phyloP scores from a whole-genome alignment of 352 stramenopile species.

The Globisporangium alternatum region DNA sequence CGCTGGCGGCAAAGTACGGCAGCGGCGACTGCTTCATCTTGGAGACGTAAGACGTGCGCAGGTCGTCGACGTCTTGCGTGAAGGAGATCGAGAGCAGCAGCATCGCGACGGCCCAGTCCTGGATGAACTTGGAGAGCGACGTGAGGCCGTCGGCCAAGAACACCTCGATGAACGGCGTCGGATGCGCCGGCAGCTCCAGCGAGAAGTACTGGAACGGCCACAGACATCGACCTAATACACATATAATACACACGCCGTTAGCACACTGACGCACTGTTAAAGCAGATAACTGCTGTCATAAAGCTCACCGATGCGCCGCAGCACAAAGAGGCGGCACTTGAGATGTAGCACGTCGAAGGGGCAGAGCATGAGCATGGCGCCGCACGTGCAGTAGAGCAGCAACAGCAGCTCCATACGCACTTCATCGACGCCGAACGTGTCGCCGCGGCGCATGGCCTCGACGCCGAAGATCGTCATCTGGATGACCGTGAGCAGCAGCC shows the following conservation, averaged over 20 bases:
- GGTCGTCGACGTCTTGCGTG: constrained; percentile 37
- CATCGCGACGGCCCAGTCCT: constrained; percentile 60
- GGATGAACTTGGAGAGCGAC: constrained; percentile 83
- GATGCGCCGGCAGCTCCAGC: constrained; percentile 40
- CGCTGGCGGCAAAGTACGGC: constrained; percentile 66
- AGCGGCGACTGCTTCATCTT: constrained; percentile 75
- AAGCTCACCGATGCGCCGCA: constrained; percentile 41
- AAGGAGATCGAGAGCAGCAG: constrained; percentile 63
- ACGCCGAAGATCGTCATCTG: constrained; percentile 59
- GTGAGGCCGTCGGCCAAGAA: constrained; percentile 81
- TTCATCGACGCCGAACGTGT: constrained; percentile 46
- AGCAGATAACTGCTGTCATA: background rate
- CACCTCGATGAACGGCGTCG: constrained; percentile 75
- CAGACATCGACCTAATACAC: constrained; percentile 31
- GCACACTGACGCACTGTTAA: background rate
- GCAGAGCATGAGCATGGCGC: constrained; percentile 47
- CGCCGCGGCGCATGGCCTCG: constrained; percentile 35
- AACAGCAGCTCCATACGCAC: constrained; percentile 68
- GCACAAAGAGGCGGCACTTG: constrained; percentile 58
- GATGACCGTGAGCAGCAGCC: constrained; percentile 27
- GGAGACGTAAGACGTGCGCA: constrained; percentile 52
- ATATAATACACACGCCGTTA: background rate
- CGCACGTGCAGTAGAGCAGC: constrained; percentile 52
- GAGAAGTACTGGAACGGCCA: constrained; percentile 71
- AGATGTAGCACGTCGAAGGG: constrained; percentile 68